These are phyloP conservation scores for Mycena maculata DNA, from an alignment of 768 basidiomycete genomes.

Conservation along the genomic window DNA sequence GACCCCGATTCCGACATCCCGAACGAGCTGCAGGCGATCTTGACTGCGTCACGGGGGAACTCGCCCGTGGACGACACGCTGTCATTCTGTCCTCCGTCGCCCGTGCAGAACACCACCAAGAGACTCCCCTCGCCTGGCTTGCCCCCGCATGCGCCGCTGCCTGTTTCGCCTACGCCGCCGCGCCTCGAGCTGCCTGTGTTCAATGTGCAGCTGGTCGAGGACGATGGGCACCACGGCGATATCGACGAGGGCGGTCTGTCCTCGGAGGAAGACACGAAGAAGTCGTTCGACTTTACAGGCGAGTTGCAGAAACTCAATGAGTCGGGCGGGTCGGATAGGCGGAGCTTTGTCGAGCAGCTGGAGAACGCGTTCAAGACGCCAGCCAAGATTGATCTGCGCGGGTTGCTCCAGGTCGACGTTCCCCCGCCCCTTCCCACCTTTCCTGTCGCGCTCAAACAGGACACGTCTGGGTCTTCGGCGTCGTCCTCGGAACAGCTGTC, in stretches of 20 bases:
- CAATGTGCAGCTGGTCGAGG: constrained; percentile 58
- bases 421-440: too few relatives aligned
- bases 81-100: constrained; percentile 45
- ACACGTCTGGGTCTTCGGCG: neutral
- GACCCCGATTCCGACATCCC: constrained; percentile 87
- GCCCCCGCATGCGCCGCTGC: constrained; percentile 56
- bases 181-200: constrained; percentile 51
- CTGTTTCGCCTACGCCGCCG: constrained; percentile 37
- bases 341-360: constrained; percentile 85
- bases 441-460: neutral
- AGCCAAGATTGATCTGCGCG: constrained; percentile 57
- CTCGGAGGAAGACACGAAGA: constrained; percentile 77
- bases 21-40: constrained; percentile 75
- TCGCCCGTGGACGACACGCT: constrained; percentile 55
- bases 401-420: too few relatives aligned
- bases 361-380: constrained; percentile 77
- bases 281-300: constrained; percentile 87
- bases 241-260: constrained; percentile 53
- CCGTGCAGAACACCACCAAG: constrained; percentile 4
- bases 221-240: constrained; percentile 55
- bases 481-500: constrained; percentile 27
- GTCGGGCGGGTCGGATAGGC: constrained; percentile 73
- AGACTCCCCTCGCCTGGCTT: constrained; percentile 55
- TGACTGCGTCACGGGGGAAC: constrained; percentile 55
- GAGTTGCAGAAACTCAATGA: constrained; percentile 78